Evolutionary conservation across 2,329 filamentous ascomycete species (phyloP).

Genomic region (Hymenoscyphus albidus): DNA sequence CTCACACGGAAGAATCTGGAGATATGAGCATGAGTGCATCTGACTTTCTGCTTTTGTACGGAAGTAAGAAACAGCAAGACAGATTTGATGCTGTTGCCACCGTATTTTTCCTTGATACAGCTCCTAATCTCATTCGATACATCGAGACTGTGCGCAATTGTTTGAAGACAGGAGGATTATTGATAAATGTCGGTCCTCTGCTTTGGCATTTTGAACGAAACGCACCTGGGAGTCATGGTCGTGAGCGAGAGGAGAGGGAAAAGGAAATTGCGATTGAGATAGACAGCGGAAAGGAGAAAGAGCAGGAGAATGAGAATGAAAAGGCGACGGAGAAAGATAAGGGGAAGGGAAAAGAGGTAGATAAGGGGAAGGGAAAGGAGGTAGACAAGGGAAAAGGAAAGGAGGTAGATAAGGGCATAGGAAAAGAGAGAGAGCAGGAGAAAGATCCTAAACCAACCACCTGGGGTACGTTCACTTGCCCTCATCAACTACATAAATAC

Average conservation of each 20-base stretch:
- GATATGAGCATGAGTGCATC: constrained; percentile 90
- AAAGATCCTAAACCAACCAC: too few species aligned
- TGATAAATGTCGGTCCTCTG: constrained; percentile 86
- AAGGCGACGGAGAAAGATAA: too few species aligned
- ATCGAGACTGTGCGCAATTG: constrained; percentile 78
- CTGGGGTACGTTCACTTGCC: neutral
- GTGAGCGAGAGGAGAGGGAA: constrained; percentile 35
- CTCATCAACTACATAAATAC: constrained; percentile 6
- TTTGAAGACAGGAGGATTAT: constrained; percentile 70
- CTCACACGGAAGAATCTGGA: constrained; percentile 41
- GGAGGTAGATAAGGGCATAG: too few species aligned
- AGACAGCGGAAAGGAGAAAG: too few species aligned
- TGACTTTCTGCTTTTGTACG: constrained; percentile 88
- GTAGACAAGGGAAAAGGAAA: too few species aligned
- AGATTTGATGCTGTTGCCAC: constrained; percentile 79
- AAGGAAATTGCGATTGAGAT: neutral
- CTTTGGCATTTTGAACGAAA: constrained; percentile 93
- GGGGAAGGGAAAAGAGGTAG: too few species aligned
- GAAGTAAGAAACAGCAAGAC: constrained; percentile 54
- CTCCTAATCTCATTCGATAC: constrained; percentile 87
- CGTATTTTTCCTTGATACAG: constrained; percentile 96
- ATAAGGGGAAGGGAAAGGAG: too few species aligned
- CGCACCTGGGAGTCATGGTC: constrained; percentile 53
- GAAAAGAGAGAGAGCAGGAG: too few species aligned
- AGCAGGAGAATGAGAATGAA: too few species aligned